Percentiles rank a stretch among this genome's conserved stretches.
Conservation (phyloP, 139 green algal species). For the Chlorella sp. region DNA sequence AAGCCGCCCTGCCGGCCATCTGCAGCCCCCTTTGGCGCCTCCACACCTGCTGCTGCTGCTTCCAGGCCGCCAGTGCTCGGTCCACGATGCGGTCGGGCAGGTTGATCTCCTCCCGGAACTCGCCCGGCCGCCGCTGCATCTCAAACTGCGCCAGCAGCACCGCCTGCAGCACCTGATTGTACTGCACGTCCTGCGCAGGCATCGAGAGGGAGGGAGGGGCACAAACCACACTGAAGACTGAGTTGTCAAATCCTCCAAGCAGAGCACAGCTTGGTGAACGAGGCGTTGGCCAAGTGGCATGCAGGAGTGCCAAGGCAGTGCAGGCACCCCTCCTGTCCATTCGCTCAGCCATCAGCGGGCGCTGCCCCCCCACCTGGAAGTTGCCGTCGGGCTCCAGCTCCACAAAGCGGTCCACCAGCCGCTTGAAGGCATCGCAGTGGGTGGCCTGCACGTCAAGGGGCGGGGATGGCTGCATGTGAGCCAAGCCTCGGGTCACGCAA, state of each 20-base stretch:
- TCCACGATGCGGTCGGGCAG: conserved; percentile 50
- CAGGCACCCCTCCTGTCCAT: too few species aligned
- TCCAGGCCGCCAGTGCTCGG: conserved; percentile 41
- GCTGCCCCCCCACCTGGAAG: not conserved
- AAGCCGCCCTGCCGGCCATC: too few species aligned
- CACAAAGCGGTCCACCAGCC: conserved; percentile 47
- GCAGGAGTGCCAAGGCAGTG: too few species aligned
- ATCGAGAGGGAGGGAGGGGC: too few species aligned
- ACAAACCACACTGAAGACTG: too few species aligned
- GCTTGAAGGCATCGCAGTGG: conserved; percentile 40
- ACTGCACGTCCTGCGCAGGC: conserved; percentile 33
- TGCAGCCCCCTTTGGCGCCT: too few species aligned
- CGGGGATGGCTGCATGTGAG: too few species aligned
- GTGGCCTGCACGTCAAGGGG: conserved; percentile 23
- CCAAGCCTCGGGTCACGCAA: too few species aligned
- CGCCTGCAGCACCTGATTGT: conserved; percentile 52
- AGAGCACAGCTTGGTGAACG: too few species aligned
- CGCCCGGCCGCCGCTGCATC: conserved; percentile 17
- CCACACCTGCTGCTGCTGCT: conserved; percentile 37
- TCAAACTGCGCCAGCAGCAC: conserved; percentile 45
- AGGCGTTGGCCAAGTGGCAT: too few species aligned
- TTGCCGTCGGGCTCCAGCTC: conserved; percentile 19
- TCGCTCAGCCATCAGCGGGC: too few species aligned
- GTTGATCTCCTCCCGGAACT: conserved; percentile 43
- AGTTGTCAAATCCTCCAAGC: too few species aligned